These are phyloP conservation scores for Pythium insidiosum DNA, from an alignment of 352 stramenopile species.

Conservation along the genomic window DNA sequence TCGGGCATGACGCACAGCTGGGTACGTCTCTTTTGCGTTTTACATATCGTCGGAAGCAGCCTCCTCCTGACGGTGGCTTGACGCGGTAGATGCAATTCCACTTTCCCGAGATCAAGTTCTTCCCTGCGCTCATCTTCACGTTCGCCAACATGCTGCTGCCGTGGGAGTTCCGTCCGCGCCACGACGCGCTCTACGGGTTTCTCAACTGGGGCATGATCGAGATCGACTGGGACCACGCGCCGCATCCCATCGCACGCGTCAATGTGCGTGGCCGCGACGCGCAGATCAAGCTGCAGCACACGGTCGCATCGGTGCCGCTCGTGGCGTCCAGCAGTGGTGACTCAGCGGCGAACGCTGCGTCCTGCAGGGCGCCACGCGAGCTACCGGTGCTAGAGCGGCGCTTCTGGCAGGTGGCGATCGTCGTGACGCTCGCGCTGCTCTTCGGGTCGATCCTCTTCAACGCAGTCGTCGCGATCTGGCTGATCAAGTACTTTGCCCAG, in stretches of 20 bases:
- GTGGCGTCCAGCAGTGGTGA: constrained; percentile 18
- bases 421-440: constrained; percentile 24
- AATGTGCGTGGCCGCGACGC: constrained; percentile 50
- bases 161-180: constrained; percentile 64
- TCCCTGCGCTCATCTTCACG: constrained; percentile 59
- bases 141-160: constrained; percentile 64
- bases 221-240: constrained; percentile 76
- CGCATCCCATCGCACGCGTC: constrained; percentile 48
- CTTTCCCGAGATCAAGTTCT: constrained; percentile 34
- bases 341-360: constrained; percentile 29
- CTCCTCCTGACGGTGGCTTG: not conserved
- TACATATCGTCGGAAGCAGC: not conserved
- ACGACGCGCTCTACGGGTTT: constrained; percentile 73
- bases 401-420: constrained; percentile 31
- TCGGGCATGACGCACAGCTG: constrained; percentile 93
- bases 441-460: constrained; percentile 48
- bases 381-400: constrained; percentile 25
- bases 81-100: constrained; percentile 62
- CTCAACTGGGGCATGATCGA: constrained; percentile 92
- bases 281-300: constrained; percentile 57
- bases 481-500: constrained; percentile 47
- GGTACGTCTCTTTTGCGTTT: constrained; percentile 24
- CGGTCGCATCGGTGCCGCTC: constrained; percentile 34
- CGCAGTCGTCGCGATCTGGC: constrained; percentile 42
- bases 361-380: constrained; percentile 36